Conservation (phyloP, 2,329 filamentous ascomycete species). For the Chaetomiaceae sp. region DNA sequence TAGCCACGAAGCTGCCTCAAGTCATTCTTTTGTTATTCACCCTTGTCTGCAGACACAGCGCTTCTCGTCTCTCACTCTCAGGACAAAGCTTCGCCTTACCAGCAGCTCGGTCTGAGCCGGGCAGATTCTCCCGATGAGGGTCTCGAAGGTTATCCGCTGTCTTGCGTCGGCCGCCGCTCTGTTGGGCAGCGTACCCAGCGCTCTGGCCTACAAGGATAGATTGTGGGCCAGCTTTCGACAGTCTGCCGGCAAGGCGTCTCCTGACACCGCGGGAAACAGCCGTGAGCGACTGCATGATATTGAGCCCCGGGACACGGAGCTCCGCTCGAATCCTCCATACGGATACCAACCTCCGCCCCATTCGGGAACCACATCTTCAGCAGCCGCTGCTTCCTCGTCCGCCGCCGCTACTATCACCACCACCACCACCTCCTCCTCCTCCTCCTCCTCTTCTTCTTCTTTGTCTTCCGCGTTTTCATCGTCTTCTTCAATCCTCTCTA, state of each 20-base stretch:
- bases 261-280: background rate
- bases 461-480: background rate
- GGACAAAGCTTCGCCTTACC: no score
- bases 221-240: conserved; percentile 22
- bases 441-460: no score
- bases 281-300: conserved; percentile 1
- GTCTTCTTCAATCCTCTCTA: background rate
- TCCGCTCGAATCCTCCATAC: conserved; percentile 18
- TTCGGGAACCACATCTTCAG: background rate
- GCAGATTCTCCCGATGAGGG: conserved; percentile 32
- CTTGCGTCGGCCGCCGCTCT: conserved; percentile 31
- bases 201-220: conserved; percentile 13
- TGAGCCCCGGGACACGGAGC: conserved; percentile 8
- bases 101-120: background rate
- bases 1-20: background rate
- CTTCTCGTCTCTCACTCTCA: no score
- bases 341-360: conserved; percentile 17
- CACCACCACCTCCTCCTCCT: no score
- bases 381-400: background rate
- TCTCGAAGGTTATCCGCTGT: conserved; percentile 27
- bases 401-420: background rate
- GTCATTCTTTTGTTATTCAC: no score
- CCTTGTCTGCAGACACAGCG: no score
- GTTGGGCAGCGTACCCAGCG: conserved; percentile 21
- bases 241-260: conserved; percentile 8